Percentiles rank a stretch among this genome's conserved stretches.
Conservation (phyloP, 2,329 filamentous ascomycete genomes). For the Exophiala xenobiotica region DNA sequence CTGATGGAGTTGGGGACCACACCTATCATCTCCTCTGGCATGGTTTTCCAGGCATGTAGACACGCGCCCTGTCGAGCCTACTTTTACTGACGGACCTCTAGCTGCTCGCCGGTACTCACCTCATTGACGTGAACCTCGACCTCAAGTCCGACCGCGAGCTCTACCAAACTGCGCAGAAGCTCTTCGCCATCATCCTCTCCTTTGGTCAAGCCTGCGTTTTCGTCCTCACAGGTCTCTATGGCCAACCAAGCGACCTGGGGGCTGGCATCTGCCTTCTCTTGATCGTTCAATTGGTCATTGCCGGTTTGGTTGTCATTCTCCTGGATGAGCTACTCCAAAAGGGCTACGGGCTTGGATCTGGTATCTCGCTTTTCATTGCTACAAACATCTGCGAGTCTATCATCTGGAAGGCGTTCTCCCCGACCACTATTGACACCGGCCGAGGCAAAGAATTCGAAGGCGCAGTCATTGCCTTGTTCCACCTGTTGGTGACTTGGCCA, state of each 20-base stretch:
- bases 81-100: constrained; percentile 29
- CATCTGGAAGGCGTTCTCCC: constrained; percentile 99
- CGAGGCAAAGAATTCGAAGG: constrained; percentile 99
- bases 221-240: constrained; percentile 97
- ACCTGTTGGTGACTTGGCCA: constrained; percentile 96
- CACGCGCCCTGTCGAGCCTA: neutral
- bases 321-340: constrained; percentile 99
- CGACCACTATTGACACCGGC: constrained; percentile 98
- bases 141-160: constrained; percentile 99
- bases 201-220: constrained; percentile 98
- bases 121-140: constrained; percentile 99
- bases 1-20: constrained; percentile 97
- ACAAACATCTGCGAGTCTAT: constrained; percentile 99
- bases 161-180: constrained; percentile 99
- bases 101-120: constrained; percentile 97
- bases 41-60: constrained; percentile 84
- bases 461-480: constrained; percentile 95
- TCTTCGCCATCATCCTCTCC: constrained; percentile 95
- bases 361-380: constrained; percentile 98
- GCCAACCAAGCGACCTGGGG: constrained; percentile 91
- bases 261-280: constrained; percentile 97
- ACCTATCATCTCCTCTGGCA: constrained; percentile 98
- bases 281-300: constrained; percentile 95
- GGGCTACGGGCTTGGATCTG: constrained; percentile 96
- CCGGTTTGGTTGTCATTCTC: constrained; percentile 97